These are phyloP conservation scores for Penicillium sp. DNA, from an alignment of 2,329 filamentous ascomycete genomes.

Conservation along the genomic window DNA sequence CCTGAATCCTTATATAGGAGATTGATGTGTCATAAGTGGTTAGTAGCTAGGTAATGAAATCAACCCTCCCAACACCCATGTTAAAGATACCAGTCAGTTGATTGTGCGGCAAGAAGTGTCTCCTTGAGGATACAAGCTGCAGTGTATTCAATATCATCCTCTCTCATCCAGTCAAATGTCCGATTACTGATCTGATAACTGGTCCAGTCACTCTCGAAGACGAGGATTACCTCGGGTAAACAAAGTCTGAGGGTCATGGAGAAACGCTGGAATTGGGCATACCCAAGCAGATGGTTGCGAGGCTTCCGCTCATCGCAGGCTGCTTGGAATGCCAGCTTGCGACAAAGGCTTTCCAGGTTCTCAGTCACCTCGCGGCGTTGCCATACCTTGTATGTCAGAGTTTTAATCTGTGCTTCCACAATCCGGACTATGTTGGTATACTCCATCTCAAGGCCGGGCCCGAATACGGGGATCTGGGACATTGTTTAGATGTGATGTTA, in stretches of 20 bases:
- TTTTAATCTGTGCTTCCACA: not conserved
- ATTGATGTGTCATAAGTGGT: no score
- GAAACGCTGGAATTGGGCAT: not conserved
- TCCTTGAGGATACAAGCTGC: not conserved
- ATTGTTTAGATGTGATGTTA: not conserved
- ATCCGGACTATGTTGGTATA: not conserved
- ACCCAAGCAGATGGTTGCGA: not conserved
- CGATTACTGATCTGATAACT: not conserved
- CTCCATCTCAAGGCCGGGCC: not conserved
- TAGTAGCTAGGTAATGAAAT: not conserved
- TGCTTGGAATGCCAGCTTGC: not conserved
- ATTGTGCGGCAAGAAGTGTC: not conserved
- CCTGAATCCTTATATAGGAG: no score
- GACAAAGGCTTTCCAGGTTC: not conserved
- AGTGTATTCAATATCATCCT: not conserved
- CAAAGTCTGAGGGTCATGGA: not conserved
- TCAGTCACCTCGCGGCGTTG: not conserved
- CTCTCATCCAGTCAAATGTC: not conserved
- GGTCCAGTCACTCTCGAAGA: not conserved
- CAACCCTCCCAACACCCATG: rapidly evolving
- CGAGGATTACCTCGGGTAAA: not conserved
- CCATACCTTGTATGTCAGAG: not conserved
- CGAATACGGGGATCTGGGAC: not conserved
- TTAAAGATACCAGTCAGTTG: conserved; percentile 2
- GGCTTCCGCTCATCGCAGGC: not conserved